Percentiles rank a stretch among this genome's conserved stretches.
Evolutionary conservation across 441 rosid species (phyloP).

Genomic region (Brassica balearica): DNA sequence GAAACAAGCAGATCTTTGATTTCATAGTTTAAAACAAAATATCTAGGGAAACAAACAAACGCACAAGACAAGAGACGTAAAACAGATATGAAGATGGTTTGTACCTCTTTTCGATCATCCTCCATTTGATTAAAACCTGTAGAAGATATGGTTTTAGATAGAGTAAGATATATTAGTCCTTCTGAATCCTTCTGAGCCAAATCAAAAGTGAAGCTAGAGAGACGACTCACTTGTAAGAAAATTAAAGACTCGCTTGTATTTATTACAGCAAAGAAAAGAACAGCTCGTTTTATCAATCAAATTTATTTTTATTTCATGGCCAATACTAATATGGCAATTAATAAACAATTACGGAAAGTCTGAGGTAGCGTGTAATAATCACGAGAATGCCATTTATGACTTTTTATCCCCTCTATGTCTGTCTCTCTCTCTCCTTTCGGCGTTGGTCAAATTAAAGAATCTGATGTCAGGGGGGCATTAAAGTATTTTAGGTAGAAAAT

Average conservation of each 20-base stretch:
- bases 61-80: too few relatives aligned
- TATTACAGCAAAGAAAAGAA: conserved; percentile 34
- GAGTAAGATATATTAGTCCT: not conserved
- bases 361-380: conserved; percentile 19
- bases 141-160: not conserved
- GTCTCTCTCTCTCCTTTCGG: not conserved
- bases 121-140: conserved; percentile 31
- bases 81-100: not conserved
- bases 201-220: conserved; percentile 2
- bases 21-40: conserved; percentile 3
- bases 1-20: conserved; percentile 32
- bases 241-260: conserved; percentile 1
- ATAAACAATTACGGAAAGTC: conserved; percentile 38
- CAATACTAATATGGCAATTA: conserved; percentile 10
- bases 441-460: conserved; percentile 14
- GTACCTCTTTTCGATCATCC: conserved; percentile 45
- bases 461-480: conserved; percentile 8
- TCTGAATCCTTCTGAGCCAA: not conserved
- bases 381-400: conserved; percentile 36
- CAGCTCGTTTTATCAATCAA: conserved; percentile 32
- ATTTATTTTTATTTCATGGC: not conserved
- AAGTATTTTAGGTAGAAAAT: not conserved
- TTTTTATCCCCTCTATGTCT: not conserved
- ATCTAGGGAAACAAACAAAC: conserved; percentile 20
- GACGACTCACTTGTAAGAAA: not conserved